Base-by-base conservation (phyloP, 345 rosid genomes). In the Odontarrhena argentea region DNA sequence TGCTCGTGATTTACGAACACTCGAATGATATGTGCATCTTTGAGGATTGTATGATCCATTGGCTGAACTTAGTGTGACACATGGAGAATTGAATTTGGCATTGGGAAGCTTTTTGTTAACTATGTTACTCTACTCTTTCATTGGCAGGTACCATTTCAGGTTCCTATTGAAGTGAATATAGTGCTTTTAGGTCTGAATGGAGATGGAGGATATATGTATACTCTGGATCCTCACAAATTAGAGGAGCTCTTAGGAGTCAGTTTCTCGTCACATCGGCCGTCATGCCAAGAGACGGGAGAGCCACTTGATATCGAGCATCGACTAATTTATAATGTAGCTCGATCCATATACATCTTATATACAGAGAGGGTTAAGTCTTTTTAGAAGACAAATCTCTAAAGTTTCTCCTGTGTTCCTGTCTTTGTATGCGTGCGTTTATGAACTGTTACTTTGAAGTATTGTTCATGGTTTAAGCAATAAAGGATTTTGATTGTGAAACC, bases 81-180 rank as follows among this genome's bases (percentile, higher is more conserved):
- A 32, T 38, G 2, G 8, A 53, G 35, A 38, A 43, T 54, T 32
- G 60, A 34, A 30, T 11, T 47, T 68, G 34, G 10, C 13, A 54
- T 54, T 35, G 22, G 12, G 66, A 57, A 37, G 10, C 46, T 41
- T n/a, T n/a, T n/a, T 70, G 22, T 49, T 28, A 6, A 11, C 44
- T 38, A 32, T 38, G 43, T 10, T 66, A 18, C 36, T 24, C 13
- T 53, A 9, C 56, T 30, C 15, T 67, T 32, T 9, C 46, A 44
- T 64, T 2, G 70, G 77, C 80, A 95, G 99, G 98, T 95, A 71
- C 98, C 99, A 0, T 91, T 95, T 80, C 94, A 87, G 86, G 98
- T 91, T 74, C 98, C 99, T 1, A 63, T 95, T 25, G 98, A 95
- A 74, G 96, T 95, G 48, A 95, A 95, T 68, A 81, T 91, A 42